Evolutionary conservation across 768 basidiomycete genomes (phyloP), one percentile per base, ranked within the genome.

Genomic region (Termitomyces sp.): DNA sequence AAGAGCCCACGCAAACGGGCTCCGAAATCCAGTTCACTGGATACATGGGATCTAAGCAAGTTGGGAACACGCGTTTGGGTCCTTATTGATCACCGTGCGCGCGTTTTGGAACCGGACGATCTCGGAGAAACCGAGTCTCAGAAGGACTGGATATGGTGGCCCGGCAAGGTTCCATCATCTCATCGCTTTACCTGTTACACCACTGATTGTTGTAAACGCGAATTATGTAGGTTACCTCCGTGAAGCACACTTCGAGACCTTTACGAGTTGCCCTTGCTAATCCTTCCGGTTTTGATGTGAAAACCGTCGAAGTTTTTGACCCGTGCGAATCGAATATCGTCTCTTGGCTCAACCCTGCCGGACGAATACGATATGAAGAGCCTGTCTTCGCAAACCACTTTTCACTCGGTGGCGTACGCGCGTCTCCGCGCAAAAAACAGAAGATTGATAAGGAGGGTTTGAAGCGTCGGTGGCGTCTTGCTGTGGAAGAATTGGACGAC

Each of bases 61-160:
- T 64, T 80, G 54, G 81, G 76, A 39, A 68, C 71, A 60, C 74
- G 77, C 39, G 81, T 85, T 4, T 87, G 85, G 84, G 78, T 87
- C 9, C 74, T 83, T 1, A 69, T 88, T 57, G 76, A 84, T 55
- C 71, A 74, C 18, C 68, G 64, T 6, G 78, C 77, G 16, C 61
- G 68, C 12, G 68, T 80, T 16, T 74, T 71, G 8, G 72, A 76
- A 42, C 71, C 68, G n/a, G 66, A 67, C 22, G 65, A 72, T 22
- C 52, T 67, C 22, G 66, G 69, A 39, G 69, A 68, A 42, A 12
- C n/a, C 22, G 40, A 36, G 22, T 50, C 55, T 50, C 46, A 57
- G 35, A 69, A 62, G 13, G 72, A 73, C 35, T 64, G 70, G 59
- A 71, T 84, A 42, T 91, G 90, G 90, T 91, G 90, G 90, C 90